Percentiles rank a stretch among this genome's conserved stretches.
Conservation (phyloP, 2,329 filamentous ascomycete genomes). For the Neofusicoccum sp. region DNA sequence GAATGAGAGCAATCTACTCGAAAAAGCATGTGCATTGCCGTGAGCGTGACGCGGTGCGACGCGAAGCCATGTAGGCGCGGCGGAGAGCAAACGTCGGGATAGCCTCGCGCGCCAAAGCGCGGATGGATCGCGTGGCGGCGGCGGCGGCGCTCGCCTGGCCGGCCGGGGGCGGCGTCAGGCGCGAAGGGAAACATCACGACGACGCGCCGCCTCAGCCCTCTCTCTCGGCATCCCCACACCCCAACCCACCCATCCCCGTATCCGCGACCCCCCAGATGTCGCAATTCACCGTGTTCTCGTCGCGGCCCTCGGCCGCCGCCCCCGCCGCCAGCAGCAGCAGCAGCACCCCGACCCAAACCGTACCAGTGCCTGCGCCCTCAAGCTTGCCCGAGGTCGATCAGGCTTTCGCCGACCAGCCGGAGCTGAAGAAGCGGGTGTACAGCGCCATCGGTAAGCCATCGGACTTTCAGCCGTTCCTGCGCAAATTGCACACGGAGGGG, state of each 20-base stretch:
- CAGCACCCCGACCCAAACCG: not conserved
- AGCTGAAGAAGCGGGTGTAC: conserved; percentile 38
- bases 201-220: not conserved
- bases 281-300: conserved; percentile 12
- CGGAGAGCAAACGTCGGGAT: conserved; percentile 1
- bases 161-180: too few species aligned
- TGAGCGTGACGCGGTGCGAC: not conserved
- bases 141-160: conserved; percentile 4
- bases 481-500: not conserved
- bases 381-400: conserved; percentile 14
- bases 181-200: not conserved
- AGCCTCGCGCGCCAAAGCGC: conserved; percentile 14
- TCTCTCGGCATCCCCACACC: not conserved
- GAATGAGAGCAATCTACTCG: not conserved
- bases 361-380: not conserved
- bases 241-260: not conserved
- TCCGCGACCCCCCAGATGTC: conserved; percentile 2
- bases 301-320: conserved; percentile 10
- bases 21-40: not conserved
- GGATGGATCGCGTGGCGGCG: conserved; percentile 15
- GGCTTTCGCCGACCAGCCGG: conserved; percentile 34
- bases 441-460: conserved; percentile 33
- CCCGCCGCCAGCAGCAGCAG: not conserved
- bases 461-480: not conserved
- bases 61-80: not conserved